These are phyloP conservation scores for Diaporthe destruens DNA, from an alignment of 2,329 filamentous ascomycete species.

Conservation along the genomic window DNA sequence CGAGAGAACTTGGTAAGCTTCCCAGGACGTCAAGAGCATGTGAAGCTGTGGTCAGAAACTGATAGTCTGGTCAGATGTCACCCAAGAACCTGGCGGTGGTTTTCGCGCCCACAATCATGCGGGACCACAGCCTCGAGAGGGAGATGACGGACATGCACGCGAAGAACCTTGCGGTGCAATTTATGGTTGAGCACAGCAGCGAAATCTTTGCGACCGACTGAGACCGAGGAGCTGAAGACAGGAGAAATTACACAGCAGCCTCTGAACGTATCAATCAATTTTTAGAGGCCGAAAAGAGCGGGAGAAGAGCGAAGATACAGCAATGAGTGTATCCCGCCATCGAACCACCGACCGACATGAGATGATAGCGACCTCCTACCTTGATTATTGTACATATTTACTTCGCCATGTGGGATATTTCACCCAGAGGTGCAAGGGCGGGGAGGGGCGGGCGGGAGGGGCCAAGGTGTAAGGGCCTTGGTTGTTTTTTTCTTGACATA, in stretches of 20 bases:
- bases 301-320: neutral
- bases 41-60: constrained; percentile 5
- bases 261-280: neutral
- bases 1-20: constrained; percentile 83
- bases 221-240: constrained; percentile 38
- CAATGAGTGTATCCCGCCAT: constrained; percentile 7
- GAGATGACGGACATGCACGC: constrained; percentile 97
- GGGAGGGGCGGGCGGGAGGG: neutral
- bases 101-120: constrained; percentile 97
- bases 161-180: constrained; percentile 93
- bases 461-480: constrained; percentile 3
- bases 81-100: constrained; percentile 96
- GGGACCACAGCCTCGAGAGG: constrained; percentile 87
- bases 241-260: neutral
- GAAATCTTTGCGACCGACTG: constrained; percentile 75
- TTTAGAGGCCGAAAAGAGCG: neutral
- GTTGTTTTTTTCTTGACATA: constrained; percentile 29
- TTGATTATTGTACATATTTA: constrained; percentile 40
- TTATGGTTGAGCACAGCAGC: constrained; percentile 90
- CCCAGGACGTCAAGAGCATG: neutral
- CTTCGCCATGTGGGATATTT: constrained; percentile 38
- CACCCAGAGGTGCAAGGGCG: constrained; percentile 14
- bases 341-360: constrained; percentile 21
- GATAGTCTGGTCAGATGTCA: constrained; percentile 77
- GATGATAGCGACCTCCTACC: constrained; percentile 21